Evolutionary conservation across 345 rosid genomes (phyloP).

Genomic region (Ricinus communis): DNA sequence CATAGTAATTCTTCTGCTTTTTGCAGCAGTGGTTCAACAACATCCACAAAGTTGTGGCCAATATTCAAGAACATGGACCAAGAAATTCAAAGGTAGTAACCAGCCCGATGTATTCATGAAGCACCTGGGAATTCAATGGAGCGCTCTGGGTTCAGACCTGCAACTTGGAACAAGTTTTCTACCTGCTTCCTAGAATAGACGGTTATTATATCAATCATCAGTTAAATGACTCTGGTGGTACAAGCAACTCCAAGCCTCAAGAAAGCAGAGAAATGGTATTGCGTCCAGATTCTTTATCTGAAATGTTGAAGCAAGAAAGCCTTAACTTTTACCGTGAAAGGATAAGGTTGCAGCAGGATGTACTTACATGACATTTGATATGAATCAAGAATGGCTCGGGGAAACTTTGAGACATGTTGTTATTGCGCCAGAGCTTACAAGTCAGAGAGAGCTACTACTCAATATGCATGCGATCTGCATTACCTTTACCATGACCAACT

Average conservation of each 20-base stretch:
- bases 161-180: no score
- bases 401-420: not conserved
- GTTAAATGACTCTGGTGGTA: no score
- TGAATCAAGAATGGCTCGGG: not conserved
- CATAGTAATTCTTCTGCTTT: not conserved
- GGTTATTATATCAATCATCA: no score
- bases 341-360: not conserved
- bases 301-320: not conserved
- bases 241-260: no score
- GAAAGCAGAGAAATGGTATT: no score
- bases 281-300: not conserved
- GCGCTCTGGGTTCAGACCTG: no score
- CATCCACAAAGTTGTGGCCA: not conserved
- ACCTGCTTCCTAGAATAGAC: no score
- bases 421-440: not conserved
- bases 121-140: no score
- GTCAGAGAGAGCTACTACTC: not conserved
- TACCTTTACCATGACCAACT: slow-evolving; percentile 34
- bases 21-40: not conserved
- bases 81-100: no score
- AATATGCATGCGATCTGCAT: slow-evolving; percentile 24
- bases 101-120: no score
- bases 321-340: not conserved
- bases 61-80: no score
- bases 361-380: not conserved